These are phyloP conservation scores for Aphanomyces invadans DNA, from an alignment of 352 stramenopile species.

Conservation along the genomic window DNA sequence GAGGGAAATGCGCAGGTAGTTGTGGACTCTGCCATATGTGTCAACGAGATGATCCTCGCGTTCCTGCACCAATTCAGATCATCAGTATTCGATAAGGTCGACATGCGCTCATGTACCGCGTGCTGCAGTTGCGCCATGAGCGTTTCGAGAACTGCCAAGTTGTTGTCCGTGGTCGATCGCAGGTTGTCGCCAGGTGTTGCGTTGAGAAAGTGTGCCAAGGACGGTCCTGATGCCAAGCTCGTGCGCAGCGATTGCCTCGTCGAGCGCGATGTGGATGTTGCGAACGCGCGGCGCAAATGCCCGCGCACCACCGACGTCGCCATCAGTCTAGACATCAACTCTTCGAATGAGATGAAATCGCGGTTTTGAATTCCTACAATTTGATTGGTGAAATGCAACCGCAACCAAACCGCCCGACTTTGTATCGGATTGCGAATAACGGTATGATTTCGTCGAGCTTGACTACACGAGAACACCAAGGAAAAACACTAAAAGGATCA, in stretches of 20 bases:
- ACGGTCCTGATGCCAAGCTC: background rate
- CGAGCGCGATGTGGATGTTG: background rate
- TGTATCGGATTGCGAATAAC: too few relatives aligned
- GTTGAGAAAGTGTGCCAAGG: conserved; percentile 1
- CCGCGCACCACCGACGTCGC: background rate
- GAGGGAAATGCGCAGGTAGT: conserved; percentile 94
- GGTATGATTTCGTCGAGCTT: too few relatives aligned
- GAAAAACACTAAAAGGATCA: too few relatives aligned
- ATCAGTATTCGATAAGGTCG: conserved; percentile 2
- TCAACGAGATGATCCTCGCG: conserved; percentile 50
- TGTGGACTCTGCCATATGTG: conserved; percentile 85
- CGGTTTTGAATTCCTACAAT: too few relatives aligned
- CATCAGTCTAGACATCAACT: background rate
- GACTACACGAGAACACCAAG: too few relatives aligned
- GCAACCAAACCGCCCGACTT: too few relatives aligned
- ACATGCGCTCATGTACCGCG: too few relatives aligned
- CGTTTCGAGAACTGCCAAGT: background rate
- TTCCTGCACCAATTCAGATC: background rate
- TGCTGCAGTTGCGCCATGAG: conserved; percentile 2
- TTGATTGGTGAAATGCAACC: background rate
- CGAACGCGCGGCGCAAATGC: background rate
- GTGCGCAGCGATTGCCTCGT: background rate
- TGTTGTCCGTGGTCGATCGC: background rate
- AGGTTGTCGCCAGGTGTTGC: too few relatives aligned
- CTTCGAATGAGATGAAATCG: too few relatives aligned